Conservation (phyloP, 345 rosid species). For the Hibiscus trionum region DNA sequence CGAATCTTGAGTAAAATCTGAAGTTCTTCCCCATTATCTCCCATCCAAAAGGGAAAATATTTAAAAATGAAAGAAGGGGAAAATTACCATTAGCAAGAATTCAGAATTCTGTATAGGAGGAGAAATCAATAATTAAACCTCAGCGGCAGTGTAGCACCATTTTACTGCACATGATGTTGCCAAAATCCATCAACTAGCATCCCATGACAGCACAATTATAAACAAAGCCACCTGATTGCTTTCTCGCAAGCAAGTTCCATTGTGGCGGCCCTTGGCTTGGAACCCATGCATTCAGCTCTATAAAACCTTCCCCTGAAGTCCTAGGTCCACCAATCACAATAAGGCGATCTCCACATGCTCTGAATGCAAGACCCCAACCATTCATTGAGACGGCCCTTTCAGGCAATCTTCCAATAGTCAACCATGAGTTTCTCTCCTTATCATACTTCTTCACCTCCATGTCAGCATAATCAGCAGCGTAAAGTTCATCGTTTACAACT, state of each 20-base stretch:
- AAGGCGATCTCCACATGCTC: constrained; percentile 81
- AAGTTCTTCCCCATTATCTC: constrained; percentile 33
- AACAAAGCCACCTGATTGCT: constrained; percentile 71
- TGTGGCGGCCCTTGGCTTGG: constrained; percentile 66
- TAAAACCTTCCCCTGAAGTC: constrained; percentile 58
- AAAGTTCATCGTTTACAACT: constrained; percentile 68
- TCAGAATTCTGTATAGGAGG: constrained; percentile 31
- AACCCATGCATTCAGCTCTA: constrained; percentile 81
- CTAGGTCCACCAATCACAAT: constrained; percentile 84
- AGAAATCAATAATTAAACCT: constrained; percentile 35
- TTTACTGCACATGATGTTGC: constrained; percentile 21
- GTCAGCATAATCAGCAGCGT: constrained; percentile 81
- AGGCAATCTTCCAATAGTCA: constrained; percentile 65
- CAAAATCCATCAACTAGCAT: constrained; percentile 8
- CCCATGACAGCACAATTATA: constrained; percentile 61
- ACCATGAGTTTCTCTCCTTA: constrained; percentile 50
- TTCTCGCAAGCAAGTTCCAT: constrained; percentile 72
- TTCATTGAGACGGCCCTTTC: constrained; percentile 76
- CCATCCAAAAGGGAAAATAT: constrained; percentile 31
- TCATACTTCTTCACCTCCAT: constrained; percentile 76
- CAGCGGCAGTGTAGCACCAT: constrained; percentile 23
- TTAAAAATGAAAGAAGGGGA: constrained; percentile 26
- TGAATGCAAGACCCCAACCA: constrained; percentile 97
- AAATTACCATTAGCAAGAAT: constrained; percentile 47
- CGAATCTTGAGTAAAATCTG: constrained; percentile 53